These are phyloP conservation scores for Diaporthe longicolla DNA, from an alignment of 2,329 filamentous ascomycete species.

Conservation along the genomic window DNA sequence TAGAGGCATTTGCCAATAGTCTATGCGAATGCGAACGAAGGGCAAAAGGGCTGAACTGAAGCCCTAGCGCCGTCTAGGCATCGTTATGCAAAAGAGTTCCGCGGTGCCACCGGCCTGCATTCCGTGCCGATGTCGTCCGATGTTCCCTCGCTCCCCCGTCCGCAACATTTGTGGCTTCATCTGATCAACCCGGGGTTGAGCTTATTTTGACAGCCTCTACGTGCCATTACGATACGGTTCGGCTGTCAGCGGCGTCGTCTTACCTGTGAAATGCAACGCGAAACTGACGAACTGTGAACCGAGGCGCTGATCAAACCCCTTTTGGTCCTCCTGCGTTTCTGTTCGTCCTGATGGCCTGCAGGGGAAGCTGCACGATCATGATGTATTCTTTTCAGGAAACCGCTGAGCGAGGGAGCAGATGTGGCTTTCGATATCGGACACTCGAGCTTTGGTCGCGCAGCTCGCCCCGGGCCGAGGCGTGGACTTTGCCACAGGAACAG, in stretches of 20 bases:
- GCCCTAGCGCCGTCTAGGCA: slow-evolving; percentile 7
- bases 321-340: not conserved
- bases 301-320: slow-evolving; percentile 22
- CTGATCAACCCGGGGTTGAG: not conserved
- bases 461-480: slow-evolving; percentile 1
- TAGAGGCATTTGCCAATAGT: too few species aligned
- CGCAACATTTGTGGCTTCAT: slow-evolving; percentile 27
- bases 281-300: slow-evolving; percentile 22
- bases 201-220: slow-evolving; percentile 25
- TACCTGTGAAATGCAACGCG: slow-evolving; percentile 27
- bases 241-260: slow-evolving; percentile 13
- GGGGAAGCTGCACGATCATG: not conserved
- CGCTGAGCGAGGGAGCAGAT: not conserved
- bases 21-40: not conserved
- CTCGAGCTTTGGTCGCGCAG: not conserved
- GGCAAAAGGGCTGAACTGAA: not conserved
- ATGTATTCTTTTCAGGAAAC: not conserved
- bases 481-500: not conserved
- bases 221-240: slow-evolving; percentile 24
- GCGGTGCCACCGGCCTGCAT: not conserved
- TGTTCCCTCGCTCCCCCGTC: not conserved
- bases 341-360: not conserved
- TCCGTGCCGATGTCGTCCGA: slow-evolving; percentile 13
- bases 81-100: not conserved
- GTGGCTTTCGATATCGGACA: not conserved